phyloP scores from a whole-genome alignment of 1,284 basidiomycete genomes.

The Austroboletus novae-zelandiae region DNA sequence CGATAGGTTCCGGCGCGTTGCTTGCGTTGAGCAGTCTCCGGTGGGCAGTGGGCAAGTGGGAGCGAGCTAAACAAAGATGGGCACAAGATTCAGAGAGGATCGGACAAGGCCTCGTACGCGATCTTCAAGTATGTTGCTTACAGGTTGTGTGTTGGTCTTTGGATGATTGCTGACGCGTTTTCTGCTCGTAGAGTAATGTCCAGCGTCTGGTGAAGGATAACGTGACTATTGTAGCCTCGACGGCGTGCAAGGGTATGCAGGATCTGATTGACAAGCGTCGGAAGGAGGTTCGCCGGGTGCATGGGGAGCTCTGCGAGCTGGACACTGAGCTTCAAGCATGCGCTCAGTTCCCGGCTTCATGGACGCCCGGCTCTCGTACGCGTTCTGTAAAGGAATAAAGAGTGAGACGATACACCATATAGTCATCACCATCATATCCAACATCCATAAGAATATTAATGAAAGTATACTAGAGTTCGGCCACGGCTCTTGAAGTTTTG shows the following conservation, averaged over 20 bases:
- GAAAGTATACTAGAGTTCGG: too few relatives aligned
- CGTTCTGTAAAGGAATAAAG: too few relatives aligned
- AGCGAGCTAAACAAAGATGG: constrained; percentile 67
- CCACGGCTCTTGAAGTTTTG: constrained; percentile 72
- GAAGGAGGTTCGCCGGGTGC: constrained; percentile 36
- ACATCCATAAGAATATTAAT: too few relatives aligned
- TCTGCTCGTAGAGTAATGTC: constrained; percentile 41
- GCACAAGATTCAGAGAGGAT: constrained; percentile 73
- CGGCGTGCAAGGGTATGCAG: constrained; percentile 45
- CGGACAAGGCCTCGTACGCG: constrained; percentile 66
- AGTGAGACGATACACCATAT: too few relatives aligned
- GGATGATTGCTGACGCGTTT: not conserved
- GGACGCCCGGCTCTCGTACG: constrained; percentile 3
- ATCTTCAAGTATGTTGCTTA: constrained; percentile 56
- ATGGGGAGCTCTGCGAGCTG: constrained; percentile 46
- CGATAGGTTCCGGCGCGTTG: constrained; percentile 60
- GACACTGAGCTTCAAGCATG: constrained; percentile 41
- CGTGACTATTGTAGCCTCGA: constrained; percentile 42
- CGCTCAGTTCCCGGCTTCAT: constrained; percentile 7
- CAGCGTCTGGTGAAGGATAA: constrained; percentile 46
- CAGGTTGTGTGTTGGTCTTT: not conserved
- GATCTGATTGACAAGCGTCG: constrained; percentile 49
- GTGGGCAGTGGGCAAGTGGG: constrained; percentile 73
- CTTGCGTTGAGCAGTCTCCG: constrained; percentile 53
- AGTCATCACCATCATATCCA: too few relatives aligned